These are phyloP conservation scores for Cynanchum wilfordii DNA, from an alignment of 257 asterid genomes.

Conservation along the genomic window DNA sequence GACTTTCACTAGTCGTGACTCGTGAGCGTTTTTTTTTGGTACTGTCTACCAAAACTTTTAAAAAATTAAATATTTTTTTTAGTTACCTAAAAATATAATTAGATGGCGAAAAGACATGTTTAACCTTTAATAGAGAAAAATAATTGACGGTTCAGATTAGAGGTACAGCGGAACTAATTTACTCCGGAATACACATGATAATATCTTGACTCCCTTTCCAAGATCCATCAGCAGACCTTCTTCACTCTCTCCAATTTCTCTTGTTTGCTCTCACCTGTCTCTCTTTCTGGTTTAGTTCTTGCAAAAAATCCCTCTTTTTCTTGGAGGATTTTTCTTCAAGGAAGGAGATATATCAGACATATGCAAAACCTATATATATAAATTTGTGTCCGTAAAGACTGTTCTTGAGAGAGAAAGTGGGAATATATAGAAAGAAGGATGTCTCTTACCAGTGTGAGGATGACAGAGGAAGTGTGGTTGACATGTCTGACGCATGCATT, in stretches of 20 bases:
- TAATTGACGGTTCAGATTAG: background rate
- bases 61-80: too few species aligned
- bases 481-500: conserved; percentile 97
- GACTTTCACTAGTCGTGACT: background rate
- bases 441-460: conserved; percentile 90
- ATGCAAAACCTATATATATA: conserved; percentile 1
- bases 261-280: background rate
- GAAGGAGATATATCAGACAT: background rate
- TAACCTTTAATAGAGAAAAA: background rate
- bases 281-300: conserved; percentile 2
- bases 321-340: too few species aligned
- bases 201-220: background rate
- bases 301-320: conserved; percentile 6
- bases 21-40: too few species aligned
- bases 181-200: background rate
- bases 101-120: background rate
- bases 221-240: conserved; percentile 8
- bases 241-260: conserved; percentile 4
- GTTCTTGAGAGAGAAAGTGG: conserved; percentile 1
- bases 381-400: background rate
- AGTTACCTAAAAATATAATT: too few species aligned
- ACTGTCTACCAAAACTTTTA: too few species aligned
- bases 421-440: conserved; percentile 28
- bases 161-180: background rate
- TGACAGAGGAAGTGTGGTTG: conserved; percentile 99